phyloP scores from a whole-genome alignment of 1,284 basidiomycete species.

The Tilletia caries region DNA sequence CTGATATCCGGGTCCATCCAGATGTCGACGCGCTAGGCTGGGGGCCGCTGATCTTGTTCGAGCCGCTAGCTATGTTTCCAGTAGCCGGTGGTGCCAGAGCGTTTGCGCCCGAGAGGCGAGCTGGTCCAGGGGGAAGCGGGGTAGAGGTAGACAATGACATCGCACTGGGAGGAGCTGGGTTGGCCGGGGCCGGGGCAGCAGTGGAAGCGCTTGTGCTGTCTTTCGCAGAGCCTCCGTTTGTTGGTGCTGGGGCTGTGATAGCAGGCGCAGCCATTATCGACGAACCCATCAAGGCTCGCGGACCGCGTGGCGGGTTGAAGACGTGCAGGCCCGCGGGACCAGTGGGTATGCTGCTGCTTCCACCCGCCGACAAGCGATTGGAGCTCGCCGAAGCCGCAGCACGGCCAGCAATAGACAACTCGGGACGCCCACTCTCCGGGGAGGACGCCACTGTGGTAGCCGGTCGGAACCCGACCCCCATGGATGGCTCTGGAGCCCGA shows the following conservation, averaged over 20 bases:
- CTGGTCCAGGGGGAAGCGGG: too few species aligned
- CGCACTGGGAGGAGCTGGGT: neutral
- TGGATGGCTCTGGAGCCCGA: neutral
- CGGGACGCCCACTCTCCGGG: neutral
- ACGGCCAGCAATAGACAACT: slow-evolving; percentile 1
- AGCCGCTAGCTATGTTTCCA: neutral
- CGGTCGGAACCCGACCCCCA: neutral
- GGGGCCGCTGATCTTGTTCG: slow-evolving; percentile 1
- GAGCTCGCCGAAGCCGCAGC: neutral
- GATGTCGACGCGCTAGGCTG: neutral
- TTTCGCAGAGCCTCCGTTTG: too few species aligned
- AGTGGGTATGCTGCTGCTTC: neutral
- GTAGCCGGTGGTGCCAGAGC: too few species aligned
- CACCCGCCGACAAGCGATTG: neutral
- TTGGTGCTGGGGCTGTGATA: too few species aligned
- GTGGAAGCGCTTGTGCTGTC: neutral
- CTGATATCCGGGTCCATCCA: slow-evolving; percentile 2
- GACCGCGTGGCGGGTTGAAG: slow-evolving; percentile 10
- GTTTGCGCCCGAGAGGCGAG: too few species aligned
- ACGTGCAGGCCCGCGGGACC: neutral
- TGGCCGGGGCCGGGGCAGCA: neutral
- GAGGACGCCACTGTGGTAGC: neutral
- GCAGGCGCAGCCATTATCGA: neutral
- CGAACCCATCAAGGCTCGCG: neutral
- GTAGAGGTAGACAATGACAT: too few species aligned